Evolutionary conservation across 768 basidiomycete species (phyloP).

Genomic region (Amanita rubescens): DNA sequence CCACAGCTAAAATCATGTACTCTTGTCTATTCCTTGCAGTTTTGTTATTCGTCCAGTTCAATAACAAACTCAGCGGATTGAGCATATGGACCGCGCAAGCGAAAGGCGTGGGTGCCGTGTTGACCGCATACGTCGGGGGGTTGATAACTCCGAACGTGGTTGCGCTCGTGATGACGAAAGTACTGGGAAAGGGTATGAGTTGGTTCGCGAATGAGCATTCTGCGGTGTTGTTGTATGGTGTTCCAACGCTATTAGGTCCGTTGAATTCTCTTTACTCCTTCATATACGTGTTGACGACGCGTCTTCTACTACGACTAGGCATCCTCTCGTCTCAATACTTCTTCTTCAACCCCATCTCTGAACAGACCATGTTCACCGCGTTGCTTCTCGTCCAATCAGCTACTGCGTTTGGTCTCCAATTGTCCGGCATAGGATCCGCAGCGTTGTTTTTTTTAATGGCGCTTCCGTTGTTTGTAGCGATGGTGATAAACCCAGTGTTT

Average conservation of each 20-base stretch:
- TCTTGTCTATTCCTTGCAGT: constrained; percentile 39
- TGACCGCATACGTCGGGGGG: constrained; percentile 46
- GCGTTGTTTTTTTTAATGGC: constrained; percentile 64
- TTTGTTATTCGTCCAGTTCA: constrained; percentile 30
- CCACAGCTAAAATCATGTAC: constrained; percentile 62
- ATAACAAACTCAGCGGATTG: background rate
- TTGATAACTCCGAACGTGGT: constrained; percentile 60
- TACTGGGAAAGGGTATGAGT: constrained; percentile 65
- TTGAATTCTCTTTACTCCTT: constrained; percentile 8
- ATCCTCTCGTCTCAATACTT: constrained; percentile 55
- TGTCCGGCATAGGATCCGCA: constrained; percentile 66
- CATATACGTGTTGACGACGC: too few species aligned
- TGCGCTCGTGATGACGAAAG: constrained; percentile 58
- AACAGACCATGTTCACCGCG: constrained; percentile 55
- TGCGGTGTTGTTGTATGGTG: constrained; percentile 63
- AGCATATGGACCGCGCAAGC: constrained; percentile 31
- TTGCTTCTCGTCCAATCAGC: constrained; percentile 53
- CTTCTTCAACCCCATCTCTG: constrained; percentile 38
- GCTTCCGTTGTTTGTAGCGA: constrained; percentile 45
- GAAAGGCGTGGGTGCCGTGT: constrained; percentile 41
- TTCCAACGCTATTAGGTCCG: constrained; percentile 66
- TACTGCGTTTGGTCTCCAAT: constrained; percentile 53
- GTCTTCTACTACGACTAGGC: too few species aligned
- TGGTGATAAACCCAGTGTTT: constrained; percentile 44
- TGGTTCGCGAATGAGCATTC: constrained; percentile 78